These are phyloP conservation scores for Aspergillus niger DNA, from an alignment of 2,329 filamentous ascomycete species.

Conservation along the genomic window DNA sequence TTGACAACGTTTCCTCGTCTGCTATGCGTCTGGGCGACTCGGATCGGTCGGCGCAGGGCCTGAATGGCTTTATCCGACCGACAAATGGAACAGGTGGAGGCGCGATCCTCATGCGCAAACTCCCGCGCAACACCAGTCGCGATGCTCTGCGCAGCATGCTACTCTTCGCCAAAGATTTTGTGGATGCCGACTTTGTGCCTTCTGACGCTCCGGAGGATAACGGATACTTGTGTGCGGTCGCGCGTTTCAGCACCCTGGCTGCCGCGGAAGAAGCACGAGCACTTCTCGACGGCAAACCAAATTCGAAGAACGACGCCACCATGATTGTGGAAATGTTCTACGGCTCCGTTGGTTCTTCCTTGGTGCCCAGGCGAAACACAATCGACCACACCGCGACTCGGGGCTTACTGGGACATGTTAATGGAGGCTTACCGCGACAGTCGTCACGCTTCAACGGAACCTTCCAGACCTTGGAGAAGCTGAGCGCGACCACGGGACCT, in stretches of 20 bases:
- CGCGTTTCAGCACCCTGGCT: constrained; percentile 58
- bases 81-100: constrained; percentile 35
- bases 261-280: constrained; percentile 62
- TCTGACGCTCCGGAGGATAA: constrained; percentile 59
- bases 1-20: constrained; percentile 33
- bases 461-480: constrained; percentile 60
- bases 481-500: constrained; percentile 54
- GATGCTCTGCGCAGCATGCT: constrained; percentile 65
- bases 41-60: constrained; percentile 38
- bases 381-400: constrained; percentile 51
- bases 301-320: constrained; percentile 61
- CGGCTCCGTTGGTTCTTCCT: constrained; percentile 37
- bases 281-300: constrained; percentile 63
- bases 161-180: constrained; percentile 65
- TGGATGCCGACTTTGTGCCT: constrained; percentile 60
- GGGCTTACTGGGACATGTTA: constrained; percentile 37
- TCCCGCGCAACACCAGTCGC: constrained; percentile 60
- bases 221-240: constrained; percentile 60
- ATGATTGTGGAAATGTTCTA: constrained; percentile 59
- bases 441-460: constrained; percentile 63
- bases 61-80: constrained; percentile 39
- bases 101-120: constrained; percentile 59
- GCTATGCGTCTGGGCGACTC: constrained; percentile 40
- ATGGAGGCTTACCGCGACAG: constrained; percentile 52
- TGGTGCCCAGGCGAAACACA: constrained; percentile 51